phyloP scores from a whole-genome alignment of 2,329 filamentous ascomycete genomes.

The Aspergillus sp. region DNA sequence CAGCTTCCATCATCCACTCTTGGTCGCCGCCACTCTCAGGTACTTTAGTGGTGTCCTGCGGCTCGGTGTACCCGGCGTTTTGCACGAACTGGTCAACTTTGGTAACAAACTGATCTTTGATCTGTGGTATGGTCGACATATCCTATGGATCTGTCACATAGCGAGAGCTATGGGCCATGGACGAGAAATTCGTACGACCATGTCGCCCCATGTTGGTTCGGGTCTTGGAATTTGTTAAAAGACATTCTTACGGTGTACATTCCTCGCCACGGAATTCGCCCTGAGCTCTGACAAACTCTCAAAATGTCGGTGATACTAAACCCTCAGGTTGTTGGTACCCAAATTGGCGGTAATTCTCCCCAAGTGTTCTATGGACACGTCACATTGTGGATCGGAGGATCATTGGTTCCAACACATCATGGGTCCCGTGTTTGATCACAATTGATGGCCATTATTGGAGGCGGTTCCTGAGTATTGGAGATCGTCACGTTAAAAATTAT shows the following conservation, averaged over 20 bases:
- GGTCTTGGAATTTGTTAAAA: not conserved
- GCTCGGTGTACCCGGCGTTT: not conserved
- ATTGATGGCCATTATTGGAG: constrained; percentile 15
- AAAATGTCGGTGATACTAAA: not conserved
- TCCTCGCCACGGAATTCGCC: too few relatives aligned
- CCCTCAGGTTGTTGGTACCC: not conserved
- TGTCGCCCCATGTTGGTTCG: not conserved
- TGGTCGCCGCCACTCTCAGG: not conserved
- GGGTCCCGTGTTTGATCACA: constrained; percentile 8
- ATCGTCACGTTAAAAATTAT: constrained; percentile 16
- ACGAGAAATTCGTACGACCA: not conserved
- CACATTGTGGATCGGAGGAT: constrained; percentile 18
- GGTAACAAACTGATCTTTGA: not conserved
- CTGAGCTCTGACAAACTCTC: not conserved
- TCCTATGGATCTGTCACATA: constrained; percentile 21
- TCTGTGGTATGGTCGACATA: constrained; percentile 10
- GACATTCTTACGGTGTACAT: not conserved
- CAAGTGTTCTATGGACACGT: constrained; percentile 16
- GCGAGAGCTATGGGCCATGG: not conserved
- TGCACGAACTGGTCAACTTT: not conserved
- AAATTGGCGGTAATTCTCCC: constrained; percentile 1
- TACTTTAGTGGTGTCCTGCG: not conserved
- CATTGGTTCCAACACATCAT: constrained; percentile 8
- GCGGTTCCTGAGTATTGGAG: constrained; percentile 16
- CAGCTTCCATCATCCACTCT: not conserved